Evolutionary conservation across 129 eudicot genomes (phyloP).

Genomic region (Apium graveolens): DNA sequence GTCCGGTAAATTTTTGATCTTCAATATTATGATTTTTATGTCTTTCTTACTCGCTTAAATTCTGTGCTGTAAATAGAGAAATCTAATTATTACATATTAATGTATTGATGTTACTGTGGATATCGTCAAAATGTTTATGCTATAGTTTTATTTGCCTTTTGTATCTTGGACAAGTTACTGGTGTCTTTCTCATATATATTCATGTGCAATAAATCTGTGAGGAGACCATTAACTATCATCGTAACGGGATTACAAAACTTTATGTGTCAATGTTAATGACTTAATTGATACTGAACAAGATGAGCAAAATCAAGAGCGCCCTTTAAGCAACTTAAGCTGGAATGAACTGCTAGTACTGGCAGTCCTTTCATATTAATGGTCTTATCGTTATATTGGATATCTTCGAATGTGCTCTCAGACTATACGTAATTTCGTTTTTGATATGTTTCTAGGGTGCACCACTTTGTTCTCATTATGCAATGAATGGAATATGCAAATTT

Average conservation of each 20-base stretch:
- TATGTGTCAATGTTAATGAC: too few species aligned
- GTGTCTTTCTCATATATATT: background rate
- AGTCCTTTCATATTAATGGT: too few species aligned
- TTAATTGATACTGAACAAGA: too few species aligned
- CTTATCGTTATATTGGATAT: background rate
- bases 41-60: background rate
- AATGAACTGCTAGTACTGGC: too few species aligned
- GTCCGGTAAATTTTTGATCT: constrained; percentile 52
- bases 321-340: too few species aligned
- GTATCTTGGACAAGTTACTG: background rate
- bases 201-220: background rate
- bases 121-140: background rate
- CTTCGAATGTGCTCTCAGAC: background rate
- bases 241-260: background rate
- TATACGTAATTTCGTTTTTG: too few species aligned
- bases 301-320: too few species aligned
- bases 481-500: constrained; percentile 74
- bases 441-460: constrained; percentile 57
- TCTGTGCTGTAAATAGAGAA: background rate
- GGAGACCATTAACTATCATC: background rate
- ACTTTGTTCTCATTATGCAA: constrained; percentile 66
- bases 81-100: background rate
- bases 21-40: background rate
- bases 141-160: background rate
- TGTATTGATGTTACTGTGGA: background rate